Conservation (phyloP, 257 asterid genomes). For the Nicotiana otophora region DNA sequence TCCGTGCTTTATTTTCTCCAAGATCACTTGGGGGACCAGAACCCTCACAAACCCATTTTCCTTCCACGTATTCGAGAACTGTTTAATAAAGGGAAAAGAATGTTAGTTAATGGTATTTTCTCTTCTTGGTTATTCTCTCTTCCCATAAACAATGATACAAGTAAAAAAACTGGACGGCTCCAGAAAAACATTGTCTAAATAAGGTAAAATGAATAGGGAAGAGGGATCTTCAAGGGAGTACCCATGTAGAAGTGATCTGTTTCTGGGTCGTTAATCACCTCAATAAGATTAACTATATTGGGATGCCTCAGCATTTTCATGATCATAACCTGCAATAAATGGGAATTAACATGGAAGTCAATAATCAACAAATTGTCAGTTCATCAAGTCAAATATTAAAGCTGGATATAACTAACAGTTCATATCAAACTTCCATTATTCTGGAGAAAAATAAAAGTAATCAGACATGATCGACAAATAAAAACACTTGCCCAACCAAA, state of each 20-base stretch:
- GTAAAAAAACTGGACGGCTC: neutral
- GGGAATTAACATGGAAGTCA: neutral
- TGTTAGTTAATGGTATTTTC: neutral
- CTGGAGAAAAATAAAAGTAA: neutral
- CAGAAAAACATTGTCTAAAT: neutral
- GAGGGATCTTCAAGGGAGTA: constrained; percentile 29
- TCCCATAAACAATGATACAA: neutral
- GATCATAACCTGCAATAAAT: constrained; percentile 61
- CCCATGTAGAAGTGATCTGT: constrained; percentile 97
- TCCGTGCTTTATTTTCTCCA: constrained; percentile 65
- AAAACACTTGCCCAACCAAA: neutral
- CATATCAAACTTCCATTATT: neutral
- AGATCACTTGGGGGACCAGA: constrained; percentile 69
- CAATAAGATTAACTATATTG: constrained; percentile 85
- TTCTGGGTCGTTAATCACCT: constrained; percentile 92
- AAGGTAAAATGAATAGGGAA: neutral
- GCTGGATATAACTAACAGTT: neutral
- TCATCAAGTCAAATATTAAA: neutral
- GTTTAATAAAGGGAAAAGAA: neutral
- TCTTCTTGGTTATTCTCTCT: neutral
- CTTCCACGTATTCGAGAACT: constrained; percentile 97
- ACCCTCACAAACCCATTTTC: constrained; percentile 88
- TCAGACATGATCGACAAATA: neutral
- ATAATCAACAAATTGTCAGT: neutral
- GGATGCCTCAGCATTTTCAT: constrained; percentile 96